Evolutionary conservation across 1,139 yeast species (phyloP).

Genomic region (Taiozyma sp.): DNA sequence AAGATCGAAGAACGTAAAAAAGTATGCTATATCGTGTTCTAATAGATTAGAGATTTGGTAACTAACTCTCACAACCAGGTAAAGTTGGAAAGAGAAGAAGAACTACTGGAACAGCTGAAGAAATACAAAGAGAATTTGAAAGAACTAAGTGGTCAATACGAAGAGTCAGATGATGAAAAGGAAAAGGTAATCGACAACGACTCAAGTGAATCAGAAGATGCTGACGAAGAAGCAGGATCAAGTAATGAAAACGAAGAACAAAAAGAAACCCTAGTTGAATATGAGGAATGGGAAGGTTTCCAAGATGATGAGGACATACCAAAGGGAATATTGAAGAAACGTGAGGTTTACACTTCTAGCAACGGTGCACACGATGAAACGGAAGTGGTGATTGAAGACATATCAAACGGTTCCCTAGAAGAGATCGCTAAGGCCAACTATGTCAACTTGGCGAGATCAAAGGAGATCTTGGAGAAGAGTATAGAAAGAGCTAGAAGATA

Average conservation of each 20-base stretch:
- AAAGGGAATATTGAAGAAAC: conserved; percentile 35
- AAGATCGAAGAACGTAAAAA: conserved; percentile 74
- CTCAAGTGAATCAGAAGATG: conserved; percentile 15
- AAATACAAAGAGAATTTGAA: conserved; percentile 53
- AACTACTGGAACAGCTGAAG: conserved; percentile 57
- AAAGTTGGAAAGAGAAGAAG: conserved; percentile 65
- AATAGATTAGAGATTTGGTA: neutral
- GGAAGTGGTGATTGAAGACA: conserved; percentile 51
- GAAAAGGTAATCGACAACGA: conserved; percentile 24
- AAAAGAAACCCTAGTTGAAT: conserved; percentile 20
- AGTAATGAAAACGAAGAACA: conserved; percentile 12
- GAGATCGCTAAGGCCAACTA: conserved; percentile 57
- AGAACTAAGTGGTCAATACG: conserved; percentile 32
- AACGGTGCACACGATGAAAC: conserved; percentile 28
- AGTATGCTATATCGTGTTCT: neutral
- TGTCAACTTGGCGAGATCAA: conserved; percentile 57
- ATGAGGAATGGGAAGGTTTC: conserved; percentile 41
- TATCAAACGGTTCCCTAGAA: conserved; percentile 46
- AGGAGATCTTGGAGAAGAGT: conserved; percentile 58
- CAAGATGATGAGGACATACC: conserved; percentile 27
- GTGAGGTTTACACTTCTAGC: conserved; percentile 15
- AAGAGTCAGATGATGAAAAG: conserved; percentile 32
- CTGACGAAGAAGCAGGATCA: conserved; percentile 10
- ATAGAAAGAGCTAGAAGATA: conserved; percentile 69
- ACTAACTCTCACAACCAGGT: conserved; percentile 21